Conservation (phyloP, 345 rosid genomes). For the Hibiscus tridactylites region DNA sequence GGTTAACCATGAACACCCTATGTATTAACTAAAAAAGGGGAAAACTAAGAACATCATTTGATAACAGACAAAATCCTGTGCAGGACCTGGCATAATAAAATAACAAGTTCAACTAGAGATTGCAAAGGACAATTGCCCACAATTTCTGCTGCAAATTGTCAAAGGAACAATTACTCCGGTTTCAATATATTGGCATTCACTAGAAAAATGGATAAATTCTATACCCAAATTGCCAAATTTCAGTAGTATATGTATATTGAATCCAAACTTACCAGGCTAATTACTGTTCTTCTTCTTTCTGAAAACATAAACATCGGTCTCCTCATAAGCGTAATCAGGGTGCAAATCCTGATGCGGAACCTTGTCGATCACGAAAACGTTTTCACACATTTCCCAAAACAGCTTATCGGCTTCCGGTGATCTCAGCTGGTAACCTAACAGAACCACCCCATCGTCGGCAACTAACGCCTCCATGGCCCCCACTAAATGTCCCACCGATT, state of each 20-base stretch:
- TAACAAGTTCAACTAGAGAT: not conserved
- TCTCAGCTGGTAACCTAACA: not conserved
- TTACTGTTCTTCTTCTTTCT: slow-evolving; percentile 52
- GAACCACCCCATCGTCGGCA: not conserved
- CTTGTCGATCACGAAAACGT: slow-evolving; percentile 59
- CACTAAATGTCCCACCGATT: not conserved
- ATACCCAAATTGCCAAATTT: not conserved
- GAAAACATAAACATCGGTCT: slow-evolving; percentile 66
- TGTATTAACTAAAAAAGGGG: too few species aligned
- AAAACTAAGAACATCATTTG: too few species aligned
- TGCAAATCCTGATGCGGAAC: slow-evolving; percentile 80
- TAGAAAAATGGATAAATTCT: not conserved
- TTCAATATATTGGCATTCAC: not conserved
- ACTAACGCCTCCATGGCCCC: not conserved
- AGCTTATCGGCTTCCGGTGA: slow-evolving; percentile 67
- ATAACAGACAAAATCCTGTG: not conserved
- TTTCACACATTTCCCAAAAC: slow-evolving; percentile 71
- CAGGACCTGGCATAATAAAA: not conserved
- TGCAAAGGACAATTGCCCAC: not conserved
- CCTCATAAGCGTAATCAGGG: slow-evolving; percentile 72
- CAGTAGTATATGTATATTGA: too few species aligned
- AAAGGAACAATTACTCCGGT: not conserved
- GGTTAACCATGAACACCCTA: too few species aligned
- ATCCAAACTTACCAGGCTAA: not conserved
- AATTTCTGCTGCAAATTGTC: not conserved